Percentiles rank a stretch among this genome's conserved stretches.
Evolutionary conservation across 2,329 filamentous ascomycete genomes (phyloP).

Genomic region (Colletotrichum plurivorum): DNA sequence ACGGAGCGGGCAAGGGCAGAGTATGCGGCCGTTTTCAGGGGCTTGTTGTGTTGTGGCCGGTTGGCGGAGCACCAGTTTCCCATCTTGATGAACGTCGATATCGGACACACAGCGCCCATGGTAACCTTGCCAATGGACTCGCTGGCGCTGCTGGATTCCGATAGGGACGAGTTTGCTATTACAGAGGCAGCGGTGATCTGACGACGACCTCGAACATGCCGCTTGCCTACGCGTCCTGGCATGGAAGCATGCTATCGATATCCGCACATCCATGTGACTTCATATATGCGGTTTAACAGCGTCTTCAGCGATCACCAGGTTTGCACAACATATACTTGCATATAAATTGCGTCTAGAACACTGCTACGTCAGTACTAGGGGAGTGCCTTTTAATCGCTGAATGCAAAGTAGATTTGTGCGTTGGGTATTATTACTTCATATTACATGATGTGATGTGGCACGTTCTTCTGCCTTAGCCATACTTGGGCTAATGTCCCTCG

Average conservation of each 20-base stretch:
- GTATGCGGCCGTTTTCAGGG: conserved; percentile 50
- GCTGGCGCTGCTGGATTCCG: conserved; percentile 55
- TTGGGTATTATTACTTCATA: conserved; percentile 37
- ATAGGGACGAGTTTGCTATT: conserved; percentile 52
- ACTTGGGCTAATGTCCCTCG: conserved; percentile 7
- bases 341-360: no score
- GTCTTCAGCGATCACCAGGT: no score
- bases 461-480: not conserved
- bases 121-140: conserved; percentile 57
- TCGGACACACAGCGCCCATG: conserved; percentile 59
- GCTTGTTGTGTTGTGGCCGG: conserved; percentile 52
- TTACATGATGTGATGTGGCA: conserved; percentile 28
- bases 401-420: not conserved
- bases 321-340: no score
- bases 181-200: conserved; percentile 42
- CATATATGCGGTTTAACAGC: no score
- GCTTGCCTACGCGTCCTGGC: no score
- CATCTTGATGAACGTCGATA: conserved; percentile 57
- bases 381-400: not conserved
- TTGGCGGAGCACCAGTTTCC: conserved; percentile 52
- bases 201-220: not conserved
- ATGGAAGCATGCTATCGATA: no score
- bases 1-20: conserved; percentile 45
- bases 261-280: no score
- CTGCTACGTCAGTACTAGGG: no score